A percentile compares a stretch with the other conserved stretches of the same genome.
Evolutionary conservation across 176 grass and related monocot genomes (phyloP).

Genomic region (Neostapfia colusana): DNA sequence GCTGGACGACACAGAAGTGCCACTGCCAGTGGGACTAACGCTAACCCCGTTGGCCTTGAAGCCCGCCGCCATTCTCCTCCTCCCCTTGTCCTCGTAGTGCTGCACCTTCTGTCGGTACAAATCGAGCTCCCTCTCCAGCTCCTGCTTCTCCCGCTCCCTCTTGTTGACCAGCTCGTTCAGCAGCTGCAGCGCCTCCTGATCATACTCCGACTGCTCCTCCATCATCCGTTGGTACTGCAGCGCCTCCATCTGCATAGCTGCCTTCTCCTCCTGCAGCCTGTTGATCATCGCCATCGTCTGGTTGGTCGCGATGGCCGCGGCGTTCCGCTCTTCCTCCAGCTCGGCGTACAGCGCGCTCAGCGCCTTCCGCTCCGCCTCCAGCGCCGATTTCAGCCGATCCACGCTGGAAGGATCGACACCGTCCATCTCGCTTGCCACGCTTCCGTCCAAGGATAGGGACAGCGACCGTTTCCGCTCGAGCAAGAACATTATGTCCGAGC

Average conservation of each 20-base stretch:
- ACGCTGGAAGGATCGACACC: slow-evolving; percentile 49
- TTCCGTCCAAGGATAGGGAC: slow-evolving; percentile 67
- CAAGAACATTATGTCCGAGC: slow-evolving; percentile 44
- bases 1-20: slow-evolving; percentile 63
- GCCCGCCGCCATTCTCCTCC: slow-evolving; percentile 37
- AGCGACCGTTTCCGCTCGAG: slow-evolving; percentile 68
- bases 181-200: slow-evolving; percentile 96
- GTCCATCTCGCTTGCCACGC: slow-evolving; percentile 63
- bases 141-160: slow-evolving; percentile 95
- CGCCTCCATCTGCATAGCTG: slow-evolving; percentile 98
- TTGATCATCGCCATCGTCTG: slow-evolving; percentile 99
- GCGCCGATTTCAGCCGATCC: slow-evolving; percentile 64
- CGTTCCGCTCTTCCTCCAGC: slow-evolving; percentile 93
- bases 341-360: slow-evolving; percentile 78
- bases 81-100: slow-evolving; percentile 63
- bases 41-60: slow-evolving; percentile 43
- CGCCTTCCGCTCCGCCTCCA: slow-evolving; percentile 58
- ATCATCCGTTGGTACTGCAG: slow-evolving; percentile 98
- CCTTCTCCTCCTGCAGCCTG: slow-evolving; percentile 99
- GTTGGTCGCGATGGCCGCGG: slow-evolving; percentile 76
- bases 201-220: slow-evolving; percentile 98
- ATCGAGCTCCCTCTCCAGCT: slow-evolving; percentile 80
- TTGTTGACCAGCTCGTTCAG: slow-evolving; percentile 88
- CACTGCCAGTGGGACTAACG: slow-evolving; percentile 33
- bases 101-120: slow-evolving; percentile 55